Percentiles rank a stretch among this genome's conserved stretches.
Evolutionary conservation across 768 basidiomycete species (phyloP).

Genomic region (Coprinopsis strossmayeri): DNA sequence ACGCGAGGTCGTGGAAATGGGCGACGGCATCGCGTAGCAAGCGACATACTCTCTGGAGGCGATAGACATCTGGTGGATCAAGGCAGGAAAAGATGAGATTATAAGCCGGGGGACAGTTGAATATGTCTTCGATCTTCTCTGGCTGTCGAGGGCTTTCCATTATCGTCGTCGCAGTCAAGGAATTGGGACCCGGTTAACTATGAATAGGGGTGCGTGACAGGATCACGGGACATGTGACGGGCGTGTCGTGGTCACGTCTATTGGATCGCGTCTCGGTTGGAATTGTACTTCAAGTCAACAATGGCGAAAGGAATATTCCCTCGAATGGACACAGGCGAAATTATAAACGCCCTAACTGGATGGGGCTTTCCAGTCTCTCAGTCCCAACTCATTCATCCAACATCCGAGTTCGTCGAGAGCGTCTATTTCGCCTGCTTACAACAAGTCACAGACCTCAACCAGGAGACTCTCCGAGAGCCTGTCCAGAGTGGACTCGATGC

Average conservation of each 20-base stretch:
- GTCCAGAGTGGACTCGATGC: conserved; percentile 47
- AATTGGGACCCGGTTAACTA: too few species aligned
- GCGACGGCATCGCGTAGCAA: not conserved
- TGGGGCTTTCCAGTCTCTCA: conserved; percentile 65
- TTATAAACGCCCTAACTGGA: conserved; percentile 54
- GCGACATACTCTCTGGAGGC: not conserved
- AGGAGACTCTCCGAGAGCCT: conserved; percentile 53
- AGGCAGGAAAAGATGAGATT: conserved; percentile 2
- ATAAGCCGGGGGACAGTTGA: conserved; percentile 5
- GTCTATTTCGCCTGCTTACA: conserved; percentile 69
- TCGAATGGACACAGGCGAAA: conserved; percentile 56
- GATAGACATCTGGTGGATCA: not conserved
- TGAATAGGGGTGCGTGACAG: too few species aligned
- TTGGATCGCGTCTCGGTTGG: not conserved
- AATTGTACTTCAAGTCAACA: conserved; percentile 6
- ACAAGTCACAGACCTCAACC: conserved; percentile 59
- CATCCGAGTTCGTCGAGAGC: conserved; percentile 61
- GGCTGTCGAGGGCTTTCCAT: too few species aligned
- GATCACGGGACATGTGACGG: too few species aligned
- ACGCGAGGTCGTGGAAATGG: conserved; percentile 4
- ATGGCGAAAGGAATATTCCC: conserved; percentile 57
- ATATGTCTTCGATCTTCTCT: not conserved
- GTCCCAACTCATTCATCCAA: conserved; percentile 63
- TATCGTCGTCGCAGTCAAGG: too few species aligned
- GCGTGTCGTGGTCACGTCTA: not conserved